Evolutionary conservation across 169 alveolate genomes (phyloP).

Genomic region (Eimeria acervulina): DNA sequence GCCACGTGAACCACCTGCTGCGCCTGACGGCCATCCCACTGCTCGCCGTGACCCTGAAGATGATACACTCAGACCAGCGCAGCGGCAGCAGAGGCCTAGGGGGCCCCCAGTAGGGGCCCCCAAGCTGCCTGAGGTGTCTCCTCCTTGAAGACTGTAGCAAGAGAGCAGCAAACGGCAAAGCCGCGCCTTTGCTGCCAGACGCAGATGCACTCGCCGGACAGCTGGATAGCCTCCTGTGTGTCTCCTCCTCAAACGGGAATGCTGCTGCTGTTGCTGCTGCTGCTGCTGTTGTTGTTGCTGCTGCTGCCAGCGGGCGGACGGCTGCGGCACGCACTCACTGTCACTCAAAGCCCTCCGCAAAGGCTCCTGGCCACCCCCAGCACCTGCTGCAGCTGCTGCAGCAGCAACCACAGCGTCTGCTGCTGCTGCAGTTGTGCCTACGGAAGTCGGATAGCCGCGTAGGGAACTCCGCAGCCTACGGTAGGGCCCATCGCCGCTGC

Average conservation of each 20-base stretch:
- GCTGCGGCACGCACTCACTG: constrained; percentile 41
- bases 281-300: constrained; percentile 61
- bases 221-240: constrained; percentile 44
- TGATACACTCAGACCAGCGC: not conserved
- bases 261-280: constrained; percentile 23
- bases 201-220: not conserved
- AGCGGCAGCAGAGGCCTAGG: constrained; percentile 7
- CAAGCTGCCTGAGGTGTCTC: not conserved
- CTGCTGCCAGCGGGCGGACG: constrained; percentile 7
- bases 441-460: not conserved
- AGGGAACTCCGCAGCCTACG: not conserved
- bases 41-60: not conserved
- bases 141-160: not conserved
- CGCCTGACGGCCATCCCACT: too few species aligned
- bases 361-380: not conserved
- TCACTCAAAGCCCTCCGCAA: constrained; percentile 30
- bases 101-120: not conserved
- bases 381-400: not conserved
- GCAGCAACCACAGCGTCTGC: constrained; percentile 30
- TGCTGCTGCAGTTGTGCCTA: constrained; percentile 14
- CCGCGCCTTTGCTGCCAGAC: not conserved
- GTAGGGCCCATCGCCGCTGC: not conserved
- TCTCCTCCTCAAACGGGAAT: constrained; percentile 5
- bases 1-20: too few species aligned
- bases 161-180: constrained; percentile 25